Percentiles rank a stretch among this genome's conserved stretches.
phyloP scores from a whole-genome alignment of 1,284 basidiomycete species.

The Leccinum ponderosum region DNA sequence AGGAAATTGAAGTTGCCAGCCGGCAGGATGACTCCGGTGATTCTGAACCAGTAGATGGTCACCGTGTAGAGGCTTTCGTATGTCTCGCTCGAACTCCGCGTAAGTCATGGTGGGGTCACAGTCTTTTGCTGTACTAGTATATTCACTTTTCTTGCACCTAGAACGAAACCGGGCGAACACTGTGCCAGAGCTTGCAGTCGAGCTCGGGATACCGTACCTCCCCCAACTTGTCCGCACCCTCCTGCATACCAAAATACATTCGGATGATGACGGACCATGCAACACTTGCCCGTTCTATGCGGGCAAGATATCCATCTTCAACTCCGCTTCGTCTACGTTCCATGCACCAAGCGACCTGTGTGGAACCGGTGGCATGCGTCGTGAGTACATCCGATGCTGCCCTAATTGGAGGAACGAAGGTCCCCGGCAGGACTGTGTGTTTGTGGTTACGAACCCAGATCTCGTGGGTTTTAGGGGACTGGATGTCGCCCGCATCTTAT shows the following conservation, averaged over 20 bases:
- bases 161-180: background rate
- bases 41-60: background rate
- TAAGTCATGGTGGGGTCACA: background rate
- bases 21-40: background rate
- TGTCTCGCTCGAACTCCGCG: background rate
- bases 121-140: background rate
- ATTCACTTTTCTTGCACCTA: background rate
- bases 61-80: background rate
- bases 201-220: background rate
- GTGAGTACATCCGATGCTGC: conserved; percentile 3
- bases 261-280: background rate
- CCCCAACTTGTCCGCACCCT: background rate
- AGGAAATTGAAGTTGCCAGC: background rate
- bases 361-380: conserved; percentile 7
- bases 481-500: no score
- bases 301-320: conserved; percentile 6
- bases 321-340: conserved; percentile 3
- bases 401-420: conserved; percentile 6
- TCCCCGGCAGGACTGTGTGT: conserved; percentile 8
- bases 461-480: no score
- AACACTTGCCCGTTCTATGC: background rate
- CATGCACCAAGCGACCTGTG: conserved; percentile 10
- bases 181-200: background rate
- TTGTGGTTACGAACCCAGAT: background rate
- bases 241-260: background rate